Percentiles rank a stretch among this genome's conserved stretches.
Conservation (phyloP, 768 basidiomycete genomes). For the Trametes cinnabarina region DNA sequence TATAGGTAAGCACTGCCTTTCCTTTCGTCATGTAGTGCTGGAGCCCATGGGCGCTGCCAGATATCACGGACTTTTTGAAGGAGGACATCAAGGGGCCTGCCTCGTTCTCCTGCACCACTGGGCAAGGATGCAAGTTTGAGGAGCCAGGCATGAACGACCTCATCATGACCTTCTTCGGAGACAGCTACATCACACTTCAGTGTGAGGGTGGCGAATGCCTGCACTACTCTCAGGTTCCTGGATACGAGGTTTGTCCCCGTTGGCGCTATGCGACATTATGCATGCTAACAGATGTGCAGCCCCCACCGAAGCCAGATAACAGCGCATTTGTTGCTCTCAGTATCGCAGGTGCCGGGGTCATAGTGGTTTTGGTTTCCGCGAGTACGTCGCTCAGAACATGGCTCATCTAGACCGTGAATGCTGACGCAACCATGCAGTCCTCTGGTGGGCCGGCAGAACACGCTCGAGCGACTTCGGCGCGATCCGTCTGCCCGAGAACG, state of each 20-base stretch:
- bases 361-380: conserved; percentile 68
- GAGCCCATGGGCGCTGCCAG: conserved; percentile 36
- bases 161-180: conserved; percentile 92
- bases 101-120: conserved; percentile 71
- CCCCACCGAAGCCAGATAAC: conserved; percentile 81
- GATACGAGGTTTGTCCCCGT: conserved; percentile 62
- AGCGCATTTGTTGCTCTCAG: conserved; percentile 82
- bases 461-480: conserved; percentile 63
- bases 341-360: conserved; percentile 69
- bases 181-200: conserved; percentile 80
- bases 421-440: conserved; percentile 38
- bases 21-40: neutral
- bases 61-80: conserved; percentile 89
- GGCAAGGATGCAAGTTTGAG: conserved; percentile 81
- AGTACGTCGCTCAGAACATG: conserved; percentile 36
- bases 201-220: conserved; percentile 93
- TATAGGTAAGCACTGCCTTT: conserved; percentile 61
- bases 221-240: conserved; percentile 91
- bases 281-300: conserved; percentile 37
- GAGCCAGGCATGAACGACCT: conserved; percentile 97
- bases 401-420: neutral
- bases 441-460: conserved; percentile 90
- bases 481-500: conserved; percentile 78
- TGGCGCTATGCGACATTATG: neutral
- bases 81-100: conserved; percentile 93